These are phyloP conservation scores for Mallotus japonicus DNA, from an alignment of 441 rosid genomes.

Conservation along the genomic window DNA sequence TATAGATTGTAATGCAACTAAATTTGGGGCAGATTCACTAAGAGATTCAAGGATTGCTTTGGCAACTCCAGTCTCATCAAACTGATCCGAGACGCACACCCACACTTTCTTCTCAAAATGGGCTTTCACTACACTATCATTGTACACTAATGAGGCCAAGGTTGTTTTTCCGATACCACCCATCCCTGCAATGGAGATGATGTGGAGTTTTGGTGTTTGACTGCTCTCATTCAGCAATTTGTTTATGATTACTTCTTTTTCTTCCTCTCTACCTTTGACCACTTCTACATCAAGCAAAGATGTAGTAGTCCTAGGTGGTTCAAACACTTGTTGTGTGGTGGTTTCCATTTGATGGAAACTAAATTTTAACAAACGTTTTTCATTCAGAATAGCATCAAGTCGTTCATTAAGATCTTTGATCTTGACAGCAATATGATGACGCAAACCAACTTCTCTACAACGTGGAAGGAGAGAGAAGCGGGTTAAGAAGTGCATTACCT, in stretches of 20 bases:
- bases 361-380: too few relatives aligned
- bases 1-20: not conserved
- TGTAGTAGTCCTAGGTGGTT: not conserved
- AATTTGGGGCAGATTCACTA: rapidly evolving
- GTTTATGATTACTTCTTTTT: not conserved
- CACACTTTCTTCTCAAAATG: not conserved
- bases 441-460: too few relatives aligned
- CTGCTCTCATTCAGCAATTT: not conserved
- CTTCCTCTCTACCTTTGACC: not conserved
- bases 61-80: not conserved
- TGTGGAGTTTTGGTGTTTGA: not conserved
- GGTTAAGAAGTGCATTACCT: too few relatives aligned
- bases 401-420: too few relatives aligned
- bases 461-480: too few relatives aligned
- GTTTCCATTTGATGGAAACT: too few relatives aligned
- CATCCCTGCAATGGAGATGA: conserved; percentile 14
- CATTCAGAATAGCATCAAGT: too few relatives aligned
- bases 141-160: conserved; percentile 10
- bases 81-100: conserved; percentile 8
- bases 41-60: conserved; percentile 2
- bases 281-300: not conserved
- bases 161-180: not conserved
- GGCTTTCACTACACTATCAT: not conserved
- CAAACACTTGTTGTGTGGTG: not conserved
- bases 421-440: too few relatives aligned